Evolutionary conservation across 2,329 filamentous ascomycete species (phyloP), one percentile per base, ranked within the genome.

Genomic region (Reticulascus tulasneorum): DNA sequence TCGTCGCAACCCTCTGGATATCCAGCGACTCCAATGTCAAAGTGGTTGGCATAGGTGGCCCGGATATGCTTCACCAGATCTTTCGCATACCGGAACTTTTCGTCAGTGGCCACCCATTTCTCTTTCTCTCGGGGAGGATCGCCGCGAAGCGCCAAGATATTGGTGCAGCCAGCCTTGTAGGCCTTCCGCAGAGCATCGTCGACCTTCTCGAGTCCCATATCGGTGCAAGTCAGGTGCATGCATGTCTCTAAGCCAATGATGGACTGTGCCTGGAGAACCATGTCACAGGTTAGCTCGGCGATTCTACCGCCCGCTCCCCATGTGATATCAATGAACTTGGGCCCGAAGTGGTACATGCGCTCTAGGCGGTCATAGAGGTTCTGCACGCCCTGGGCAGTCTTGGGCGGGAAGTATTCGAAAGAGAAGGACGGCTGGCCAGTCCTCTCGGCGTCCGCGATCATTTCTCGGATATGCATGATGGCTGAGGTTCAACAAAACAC

Each of bases 341-440:
- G 93, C 2, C 89, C 93, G 46, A 94, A 79, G 54, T 84, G 79
- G 64, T 95, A 89, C 93, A 98, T 98, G 66, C 90, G 89, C 66
- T 98, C 93, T 86, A 98, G 97, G 51, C 93, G 87, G 53, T 98
- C 93, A 73, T 98, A 98, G 40, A 98, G 82, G 63, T 98, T 98
- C 69, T 98, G 93, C 10, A 98, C 91, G 74, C 93, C 93, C 67
- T 93, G 87, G 9, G 87, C 85, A 7, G 93, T 98, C 71, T 98
- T 98, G 24, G 93, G 93, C 33, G 93, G 93, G 67, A 98, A 98
- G 74, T 95, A 98, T 64, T 98, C 93, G 71, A 98, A 98, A 42
- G 93, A 98, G 73, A 96, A 96, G 58, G 89, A 93, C 39, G 90
- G 84, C 54, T 84, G 78, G 59, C 82, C 80, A 55, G 82, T 79